Base-by-base conservation (phyloP, 2,329 filamentous ascomycete genomes). In the Venturia effusa region DNA sequence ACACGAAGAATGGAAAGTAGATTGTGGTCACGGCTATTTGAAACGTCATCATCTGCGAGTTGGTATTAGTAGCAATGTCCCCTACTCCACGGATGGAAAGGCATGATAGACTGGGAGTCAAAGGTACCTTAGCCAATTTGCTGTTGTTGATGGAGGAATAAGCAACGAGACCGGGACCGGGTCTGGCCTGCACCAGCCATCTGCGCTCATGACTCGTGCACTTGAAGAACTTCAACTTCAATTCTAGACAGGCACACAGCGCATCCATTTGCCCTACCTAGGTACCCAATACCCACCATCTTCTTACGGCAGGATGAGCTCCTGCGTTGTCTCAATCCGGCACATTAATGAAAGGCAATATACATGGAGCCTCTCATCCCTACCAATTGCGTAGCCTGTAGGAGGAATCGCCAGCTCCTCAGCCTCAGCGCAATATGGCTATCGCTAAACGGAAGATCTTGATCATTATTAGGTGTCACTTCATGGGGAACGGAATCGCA, bases 331-430 rank as follows among this genome's bases (percentile, higher is more conserved):
- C 19, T 1, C 19, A 34, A 34, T 3, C 34, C 51, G 51, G 51
- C 51, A 22, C n/a, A 7, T 57, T 32, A 34, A 57, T 57, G 51
- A 57, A 57, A n/a, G 51, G 15, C 51, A 57, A 57, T 57, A 57
- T 57, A 57, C 30, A 27, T 57, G 51, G 51, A 34, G 51, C 30
- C 51, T 34, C 30, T 57, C 27, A 57, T 57, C 51, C 51, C 51
- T 34, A 13, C 30, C 27, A 57, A 34, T 17, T 32, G 51, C n/a
- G n/a, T n/a, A n/a, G n/a, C n/a, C n/a, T n/a, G 19, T 57, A 17
- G 5, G 27, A 32, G 17, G 51, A 57, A n/a, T 34, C 27, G 51
- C 51, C 51, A 55, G 27, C 10, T 57, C 34, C 27, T n/a, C 51
- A n/a, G 24, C 11, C 19, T 19, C n/a, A 57, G n/a, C n/a, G n/a